Evolutionary conservation across 441 rosid genomes (phyloP).

Genomic region (Arabidopsis lyrata): DNA sequence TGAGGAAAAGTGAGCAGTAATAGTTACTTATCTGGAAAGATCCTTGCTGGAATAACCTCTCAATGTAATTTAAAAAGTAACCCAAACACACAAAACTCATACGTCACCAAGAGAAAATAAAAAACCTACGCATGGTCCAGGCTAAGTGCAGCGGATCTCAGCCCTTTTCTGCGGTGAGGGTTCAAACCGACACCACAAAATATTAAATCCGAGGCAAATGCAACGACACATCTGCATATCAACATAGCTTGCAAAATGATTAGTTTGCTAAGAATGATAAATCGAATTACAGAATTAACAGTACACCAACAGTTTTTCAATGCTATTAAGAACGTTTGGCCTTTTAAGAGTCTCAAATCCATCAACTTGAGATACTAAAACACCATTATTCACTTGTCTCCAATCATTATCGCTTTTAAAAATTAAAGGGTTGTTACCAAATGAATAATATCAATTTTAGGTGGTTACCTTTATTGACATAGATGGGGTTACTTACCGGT

Average conservation of each 20-base stretch:
- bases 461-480: constrained; percentile 7
- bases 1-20: constrained; percentile 10
- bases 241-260: constrained; percentile 16
- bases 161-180: constrained; percentile 81
- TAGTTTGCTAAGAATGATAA: constrained; percentile 17
- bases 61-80: not conserved
- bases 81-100: constrained; percentile 9
- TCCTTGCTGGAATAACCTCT: constrained; percentile 12
- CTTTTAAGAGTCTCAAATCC: constrained; percentile 13
- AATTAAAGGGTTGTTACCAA: constrained; percentile 7
- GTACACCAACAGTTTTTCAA: not conserved
- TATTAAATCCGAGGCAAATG: constrained; percentile 88
- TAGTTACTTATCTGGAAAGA: not conserved
- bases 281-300: constrained; percentile 14
- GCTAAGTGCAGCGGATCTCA: constrained; percentile 69
- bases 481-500: constrained; percentile 59
- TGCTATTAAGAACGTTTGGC: constrained; percentile 4
- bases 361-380: constrained; percentile 21
- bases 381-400: constrained; percentile 13
- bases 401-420: not conserved
- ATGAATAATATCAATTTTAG: not conserved
- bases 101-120: constrained; percentile 19
- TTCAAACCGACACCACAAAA: constrained; percentile 80
- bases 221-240: constrained; percentile 85
- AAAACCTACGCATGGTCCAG: constrained; percentile 93